These are phyloP conservation scores for Tolypocladium sp. DNA, from an alignment of 2,329 filamentous ascomycete species.

Conservation along the genomic window DNA sequence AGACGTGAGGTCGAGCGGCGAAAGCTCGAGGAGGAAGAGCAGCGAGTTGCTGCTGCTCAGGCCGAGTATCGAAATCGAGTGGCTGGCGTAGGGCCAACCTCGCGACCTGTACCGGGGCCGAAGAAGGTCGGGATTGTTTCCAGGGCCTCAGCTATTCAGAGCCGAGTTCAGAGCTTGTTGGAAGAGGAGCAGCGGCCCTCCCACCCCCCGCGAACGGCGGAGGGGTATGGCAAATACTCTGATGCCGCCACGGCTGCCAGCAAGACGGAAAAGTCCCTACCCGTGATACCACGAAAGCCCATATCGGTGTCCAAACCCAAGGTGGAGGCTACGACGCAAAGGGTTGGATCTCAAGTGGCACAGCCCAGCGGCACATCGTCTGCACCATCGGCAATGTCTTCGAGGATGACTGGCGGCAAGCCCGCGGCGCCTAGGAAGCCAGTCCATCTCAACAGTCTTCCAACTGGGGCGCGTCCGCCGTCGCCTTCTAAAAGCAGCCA, in stretches of 20 bases:
- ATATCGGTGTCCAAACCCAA: constrained; percentile 24
- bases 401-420: constrained; percentile 22
- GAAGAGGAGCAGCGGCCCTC: constrained; percentile 61
- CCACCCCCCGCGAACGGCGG: constrained; percentile 59
- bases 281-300: constrained; percentile 43
- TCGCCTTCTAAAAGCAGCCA: constrained; percentile 36
- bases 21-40: constrained; percentile 78
- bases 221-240: constrained; percentile 85
- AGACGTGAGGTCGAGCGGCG: constrained; percentile 80
- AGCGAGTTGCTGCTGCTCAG: constrained; percentile 77
- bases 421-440: constrained; percentile 54
- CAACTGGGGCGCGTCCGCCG: constrained; percentile 29
- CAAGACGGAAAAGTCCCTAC: constrained; percentile 28
- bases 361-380: constrained; percentile 8
- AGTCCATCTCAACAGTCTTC: constrained; percentile 47
- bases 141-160: constrained; percentile 79
- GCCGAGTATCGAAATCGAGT: constrained; percentile 78
- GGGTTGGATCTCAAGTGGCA: constrained; percentile 6
- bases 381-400: constrained; percentile 12
- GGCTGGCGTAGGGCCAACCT: constrained; percentile 34
- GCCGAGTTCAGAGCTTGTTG: constrained; percentile 77
- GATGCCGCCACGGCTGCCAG: constrained; percentile 35
- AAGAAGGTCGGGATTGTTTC: constrained; percentile 50
- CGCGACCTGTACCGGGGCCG: constrained; percentile 33
- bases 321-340: constrained; percentile 15